Base-by-base conservation (phyloP, 2,329 filamentous ascomycete genomes). In the Cytospora schulzeri region DNA sequence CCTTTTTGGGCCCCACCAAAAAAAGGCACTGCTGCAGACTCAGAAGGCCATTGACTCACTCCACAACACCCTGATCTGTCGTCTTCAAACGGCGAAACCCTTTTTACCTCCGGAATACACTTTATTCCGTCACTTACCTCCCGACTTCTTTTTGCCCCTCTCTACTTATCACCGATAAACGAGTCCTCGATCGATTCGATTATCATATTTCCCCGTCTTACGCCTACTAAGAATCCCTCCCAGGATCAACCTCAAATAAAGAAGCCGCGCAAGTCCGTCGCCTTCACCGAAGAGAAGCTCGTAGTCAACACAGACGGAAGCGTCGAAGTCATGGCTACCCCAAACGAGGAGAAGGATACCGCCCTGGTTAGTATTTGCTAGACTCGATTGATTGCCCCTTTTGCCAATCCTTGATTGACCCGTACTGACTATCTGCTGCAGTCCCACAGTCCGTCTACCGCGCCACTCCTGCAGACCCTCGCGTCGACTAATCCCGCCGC, bases 231-330 rank as follows among this genome's bases (percentile, higher is more conserved):
- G 72, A 72, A 70, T 71, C 68, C 56, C 29, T 48, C n/a, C 19
- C 51, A 67, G 66, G 66, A 67, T 45, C 70, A 71, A 57, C 72
- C 76, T 71, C 84, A 88, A 73, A n/a, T 45, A 33, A 85, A 85
- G 75, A 93, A 91, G 78, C 88, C 90, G 74, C 91, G 93, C 80
- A 97, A 98, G 81, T 96, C 92, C 55, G 94, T 98, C 74, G 89
- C 93, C 69, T 98, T 98, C 78, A 93, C 90, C 76, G 91, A 95
- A 79, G 91, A 92, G 74, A 87, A 92, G 72, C 86, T 91, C 70
- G 88, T 97, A 73, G 93, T 97, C 77, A 91, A 96, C 82, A 87
- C 88, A 78, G 91, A 97, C 84, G 94, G 94, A 73, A 87, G 89
- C 76, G 88, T 97, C 75, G 92, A 87, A 73, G 88, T 91, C 79